Evolutionary conservation across 768 basidiomycete species (phyloP), one percentile per base, ranked within the genome.

Genomic region (Plicaturopsis crispa): DNA sequence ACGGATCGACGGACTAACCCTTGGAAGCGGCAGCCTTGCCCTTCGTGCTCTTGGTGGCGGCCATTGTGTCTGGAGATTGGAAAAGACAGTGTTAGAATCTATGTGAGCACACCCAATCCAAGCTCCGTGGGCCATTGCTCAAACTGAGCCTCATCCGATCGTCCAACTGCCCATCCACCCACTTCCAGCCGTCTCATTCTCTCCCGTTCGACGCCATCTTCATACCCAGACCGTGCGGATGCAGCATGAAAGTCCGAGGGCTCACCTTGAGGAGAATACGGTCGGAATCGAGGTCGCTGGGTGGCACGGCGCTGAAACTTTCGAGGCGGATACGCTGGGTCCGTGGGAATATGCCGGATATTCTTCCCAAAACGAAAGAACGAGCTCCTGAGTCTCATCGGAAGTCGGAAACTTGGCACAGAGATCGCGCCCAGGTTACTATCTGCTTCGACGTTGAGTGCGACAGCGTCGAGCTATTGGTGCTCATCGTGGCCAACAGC

Each of bases 21-120:
- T 65, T 72, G 55, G 56, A 54, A 45, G 72, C 66, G 48, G 73
- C 64, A 13, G 61, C 57, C 67, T 78, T 81, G 53, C 72, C 69
- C 67, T 84, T 85, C 44, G 71, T 54, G 36, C 72, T 66, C 67
- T 84, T 84, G 46, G 80, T 75, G 39, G 75, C 67, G 63, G 81
- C 76, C 82, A 84, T 84, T 62, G 41, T 21, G 23, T 49, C 47
- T 35, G 31, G 33, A 44, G 31, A 24, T 20, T 31, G 19, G 6
- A n/a, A 6, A 26, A 30, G 36, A 38, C 16, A 32, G 30, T 18
- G 23, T 24, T 17, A 23, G 32, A 6, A 35, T 14, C 26, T 5
- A 23, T 24, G n/a, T 17, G 16, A 4, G 18, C 11, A 23, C 13
- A 11, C n/a, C 23, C n/a, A 16, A 7, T n/a, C 35, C 26, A 20